Percentiles rank a stretch among this genome's conserved stretches.
Evolutionary conservation across 345 rosid genomes (phyloP).

Genomic region (sweet orange (Citrus sinensis)): DNA sequence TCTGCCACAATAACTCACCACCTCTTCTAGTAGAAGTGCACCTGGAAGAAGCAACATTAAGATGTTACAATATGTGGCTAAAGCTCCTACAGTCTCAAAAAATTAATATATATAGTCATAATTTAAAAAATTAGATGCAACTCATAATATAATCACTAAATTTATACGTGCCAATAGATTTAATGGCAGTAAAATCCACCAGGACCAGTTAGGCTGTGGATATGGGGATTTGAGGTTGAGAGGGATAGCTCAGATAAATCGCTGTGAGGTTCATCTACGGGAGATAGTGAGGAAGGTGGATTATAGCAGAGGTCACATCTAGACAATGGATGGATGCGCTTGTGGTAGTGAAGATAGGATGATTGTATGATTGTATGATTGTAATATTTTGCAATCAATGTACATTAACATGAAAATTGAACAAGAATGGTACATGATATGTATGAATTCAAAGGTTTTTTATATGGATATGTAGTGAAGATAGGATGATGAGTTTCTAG

Average conservation of each 20-base stretch:
- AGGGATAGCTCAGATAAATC: background rate
- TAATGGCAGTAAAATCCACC: background rate
- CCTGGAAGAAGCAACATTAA: conserved; percentile 43
- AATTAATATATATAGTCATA: background rate
- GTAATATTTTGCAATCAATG: background rate
- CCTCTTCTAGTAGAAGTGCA: conserved; percentile 81
- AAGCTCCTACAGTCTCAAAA: conserved; percentile 4
- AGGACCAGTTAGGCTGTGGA: background rate
- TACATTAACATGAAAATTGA: background rate
- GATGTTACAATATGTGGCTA: conserved; percentile 4
- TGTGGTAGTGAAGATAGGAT: background rate
- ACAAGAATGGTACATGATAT: background rate
- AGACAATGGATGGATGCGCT: background rate
- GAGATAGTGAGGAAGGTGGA: background rate
- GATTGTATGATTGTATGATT: background rate
- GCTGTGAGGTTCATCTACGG: background rate
- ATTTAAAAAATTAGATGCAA: background rate
- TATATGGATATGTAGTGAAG: background rate
- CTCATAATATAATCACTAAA: background rate
- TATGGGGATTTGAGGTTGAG: background rate
- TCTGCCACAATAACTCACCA: conserved; percentile 62
- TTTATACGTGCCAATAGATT: background rate
- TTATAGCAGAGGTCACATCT: background rate
- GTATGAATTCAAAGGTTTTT: background rate
- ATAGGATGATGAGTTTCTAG: background rate